A percentile compares a stretch with the other conserved stretches of the same genome.
These are phyloP conservation scores for Wickerhamomyces xylosicus DNA, from an alignment of 805 yeast genomes.

Conservation along the genomic window DNA sequence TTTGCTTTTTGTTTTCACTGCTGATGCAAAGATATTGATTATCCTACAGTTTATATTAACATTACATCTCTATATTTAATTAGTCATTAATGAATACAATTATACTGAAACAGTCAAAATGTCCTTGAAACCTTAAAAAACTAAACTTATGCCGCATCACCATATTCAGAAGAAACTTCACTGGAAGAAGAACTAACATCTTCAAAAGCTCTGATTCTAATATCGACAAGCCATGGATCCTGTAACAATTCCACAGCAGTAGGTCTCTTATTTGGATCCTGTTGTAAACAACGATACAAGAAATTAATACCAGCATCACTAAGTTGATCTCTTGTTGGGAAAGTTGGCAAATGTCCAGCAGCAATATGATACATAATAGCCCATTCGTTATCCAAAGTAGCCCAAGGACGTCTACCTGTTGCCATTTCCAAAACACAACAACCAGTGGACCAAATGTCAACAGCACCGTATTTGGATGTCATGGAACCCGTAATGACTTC, in stretches of 20 bases:
- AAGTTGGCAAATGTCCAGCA: conserved; percentile 82
- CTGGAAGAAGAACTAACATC: conserved; percentile 19
- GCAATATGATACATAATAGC: conserved; percentile 98
- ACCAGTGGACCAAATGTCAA: conserved; percentile 94
- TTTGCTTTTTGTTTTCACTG: no score
- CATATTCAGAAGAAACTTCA: conserved; percentile 16
- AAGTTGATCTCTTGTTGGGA: conserved; percentile 73
- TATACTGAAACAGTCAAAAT: no score
- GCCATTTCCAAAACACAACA: conserved; percentile 96
- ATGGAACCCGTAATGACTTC: conserved; percentile 78
- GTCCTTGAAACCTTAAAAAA: no score
- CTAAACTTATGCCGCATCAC: conserved; percentile 1
- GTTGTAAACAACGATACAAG: conserved; percentile 65
- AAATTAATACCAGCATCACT: conserved; percentile 66
- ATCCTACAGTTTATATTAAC: no score
- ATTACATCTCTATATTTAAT: no score
- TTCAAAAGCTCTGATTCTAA: conserved; percentile 60
- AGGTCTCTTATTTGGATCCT: conserved; percentile 72
- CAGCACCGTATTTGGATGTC: conserved; percentile 28
- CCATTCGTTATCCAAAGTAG: conserved; percentile 92
- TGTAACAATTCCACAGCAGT: conserved; percentile 75
- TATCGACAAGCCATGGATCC: conserved; percentile 84
- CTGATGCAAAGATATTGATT: no score
- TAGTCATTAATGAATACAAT: no score
- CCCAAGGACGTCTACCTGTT: conserved; percentile 95